phyloP scores from a whole-genome alignment of 345 rosid species.

The Xanthoceras sorbifolium region DNA sequence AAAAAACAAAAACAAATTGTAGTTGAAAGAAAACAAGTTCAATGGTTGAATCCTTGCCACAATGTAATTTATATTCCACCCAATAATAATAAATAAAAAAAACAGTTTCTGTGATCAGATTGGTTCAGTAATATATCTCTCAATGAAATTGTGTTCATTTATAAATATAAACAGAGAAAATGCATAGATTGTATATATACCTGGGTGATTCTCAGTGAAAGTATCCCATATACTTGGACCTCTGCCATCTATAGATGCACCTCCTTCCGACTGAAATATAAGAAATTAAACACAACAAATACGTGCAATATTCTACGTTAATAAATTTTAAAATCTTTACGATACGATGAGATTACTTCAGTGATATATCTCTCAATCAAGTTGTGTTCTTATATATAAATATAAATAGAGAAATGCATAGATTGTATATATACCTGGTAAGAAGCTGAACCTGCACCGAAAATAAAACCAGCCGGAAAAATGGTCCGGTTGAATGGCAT shows the following conservation, averaged over 20 bases:
- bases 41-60: not conserved
- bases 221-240: conserved; percentile 17
- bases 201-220: conserved; percentile 6
- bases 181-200: not conserved
- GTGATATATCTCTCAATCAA: too few relatives aligned
- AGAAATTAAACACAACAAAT: not conserved
- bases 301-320: not conserved
- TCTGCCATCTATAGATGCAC: conserved; percentile 24
- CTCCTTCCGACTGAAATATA: conserved; percentile 20
- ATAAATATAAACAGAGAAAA: not conserved
- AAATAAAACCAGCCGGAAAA: not conserved
- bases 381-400: not conserved
- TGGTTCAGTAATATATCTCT: not conserved
- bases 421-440: conserved; percentile 1
- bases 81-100: too few relatives aligned
- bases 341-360: too few relatives aligned
- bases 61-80: not conserved
- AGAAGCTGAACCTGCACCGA: not conserved
- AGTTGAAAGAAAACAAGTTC: not conserved
- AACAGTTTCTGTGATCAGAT: too few relatives aligned
- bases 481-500: conserved; percentile 8
- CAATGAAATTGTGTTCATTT: not conserved
- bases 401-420: not conserved
- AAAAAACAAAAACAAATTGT: not conserved
- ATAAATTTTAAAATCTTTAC: not conserved